These are phyloP conservation scores for Xylariaceae sp. DNA, from an alignment of 2,329 filamentous ascomycete species.

Conservation along the genomic window DNA sequence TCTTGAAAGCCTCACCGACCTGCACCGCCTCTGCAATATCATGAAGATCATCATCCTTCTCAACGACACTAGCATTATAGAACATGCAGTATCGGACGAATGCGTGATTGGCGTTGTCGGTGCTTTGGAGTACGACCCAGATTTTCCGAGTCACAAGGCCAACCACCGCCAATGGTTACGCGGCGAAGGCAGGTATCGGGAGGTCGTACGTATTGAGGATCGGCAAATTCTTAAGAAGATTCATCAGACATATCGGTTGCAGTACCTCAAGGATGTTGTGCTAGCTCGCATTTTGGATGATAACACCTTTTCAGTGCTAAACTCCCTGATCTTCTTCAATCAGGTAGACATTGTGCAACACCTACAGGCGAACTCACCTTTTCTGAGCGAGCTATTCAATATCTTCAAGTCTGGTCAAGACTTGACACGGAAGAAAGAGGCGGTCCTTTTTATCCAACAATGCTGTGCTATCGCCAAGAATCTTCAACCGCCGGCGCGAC, in stretches of 20 bases:
- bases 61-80: slow-evolving; percentile 94
- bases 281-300: slow-evolving; percentile 95
- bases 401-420: slow-evolving; percentile 77
- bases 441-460: slow-evolving; percentile 94
- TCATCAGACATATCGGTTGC: slow-evolving; percentile 91
- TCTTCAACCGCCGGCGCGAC: slow-evolving; percentile 80
- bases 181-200: slow-evolving; percentile 89
- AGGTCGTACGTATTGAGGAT: slow-evolving; percentile 92
- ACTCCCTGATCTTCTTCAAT: slow-evolving; percentile 98
- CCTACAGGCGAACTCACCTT: slow-evolving; percentile 79
- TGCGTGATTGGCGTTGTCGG: slow-evolving; percentile 92
- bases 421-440: slow-evolving; percentile 83
- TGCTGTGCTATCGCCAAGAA: slow-evolving; percentile 95
- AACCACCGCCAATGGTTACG: slow-evolving; percentile 94
- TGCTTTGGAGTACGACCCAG: slow-evolving; percentile 95
- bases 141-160: slow-evolving; percentile 96
- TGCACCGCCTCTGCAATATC: slow-evolving; percentile 94
- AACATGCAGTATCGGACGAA: slow-evolving; percentile 88
- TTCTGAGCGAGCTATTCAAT: slow-evolving; percentile 84
- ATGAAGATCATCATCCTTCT: slow-evolving; percentile 96
- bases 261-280: slow-evolving; percentile 98
- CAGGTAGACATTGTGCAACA: slow-evolving; percentile 98
- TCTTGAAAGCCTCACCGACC: slow-evolving; percentile 81
- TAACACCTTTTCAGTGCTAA: slow-evolving; percentile 95
- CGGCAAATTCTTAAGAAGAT: slow-evolving; percentile 84